These are phyloP conservation scores for Mortierella sp. DNA, from an alignment of 371 early-diverging fungal genomes.

Conservation along the genomic window DNA sequence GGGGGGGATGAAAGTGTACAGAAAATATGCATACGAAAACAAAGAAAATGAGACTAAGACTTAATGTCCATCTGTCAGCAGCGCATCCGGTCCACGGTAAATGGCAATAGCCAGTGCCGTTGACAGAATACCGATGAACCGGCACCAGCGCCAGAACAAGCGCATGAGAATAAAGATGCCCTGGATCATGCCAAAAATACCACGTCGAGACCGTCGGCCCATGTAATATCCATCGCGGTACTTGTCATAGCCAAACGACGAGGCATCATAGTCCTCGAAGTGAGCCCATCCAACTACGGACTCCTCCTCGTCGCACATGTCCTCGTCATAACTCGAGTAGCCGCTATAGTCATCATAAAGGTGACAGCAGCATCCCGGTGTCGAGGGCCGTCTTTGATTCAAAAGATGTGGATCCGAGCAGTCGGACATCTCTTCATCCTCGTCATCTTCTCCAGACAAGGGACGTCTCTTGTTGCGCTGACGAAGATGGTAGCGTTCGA, in stretches of 20 bases:
- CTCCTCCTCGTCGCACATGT: constrained; percentile 39
- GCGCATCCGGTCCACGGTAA: constrained; percentile 68
- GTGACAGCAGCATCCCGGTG: constrained; percentile 50
- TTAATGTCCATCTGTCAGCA: constrained; percentile 39
- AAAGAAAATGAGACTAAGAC: background rate
- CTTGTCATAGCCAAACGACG: constrained; percentile 49
- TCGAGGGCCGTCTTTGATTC: constrained; percentile 17
- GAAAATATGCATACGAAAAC: constrained; percentile 4
- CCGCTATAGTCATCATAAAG: constrained; percentile 39
- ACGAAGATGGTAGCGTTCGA: constrained; percentile 37
- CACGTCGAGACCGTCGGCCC: constrained; percentile 31
- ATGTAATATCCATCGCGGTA: constrained; percentile 54
- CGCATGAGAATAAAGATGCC: constrained; percentile 56
- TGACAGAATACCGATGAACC: constrained; percentile 67
- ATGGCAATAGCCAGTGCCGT: constrained; percentile 69
- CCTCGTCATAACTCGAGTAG: constrained; percentile 25
- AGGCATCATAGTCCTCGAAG: constrained; percentile 53
- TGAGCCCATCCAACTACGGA: constrained; percentile 52
- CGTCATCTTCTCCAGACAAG: constrained; percentile 7
- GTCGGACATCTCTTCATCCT: constrained; percentile 34
- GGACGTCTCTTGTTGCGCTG: constrained; percentile 10
- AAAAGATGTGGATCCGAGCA: constrained; percentile 26
- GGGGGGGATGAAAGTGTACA: background rate
- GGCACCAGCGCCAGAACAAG: constrained; percentile 71
- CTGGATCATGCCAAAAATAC: constrained; percentile 46